Evolutionary conservation across 441 rosid species (phyloP).

Genomic region (Monsonia emarginata): DNA sequence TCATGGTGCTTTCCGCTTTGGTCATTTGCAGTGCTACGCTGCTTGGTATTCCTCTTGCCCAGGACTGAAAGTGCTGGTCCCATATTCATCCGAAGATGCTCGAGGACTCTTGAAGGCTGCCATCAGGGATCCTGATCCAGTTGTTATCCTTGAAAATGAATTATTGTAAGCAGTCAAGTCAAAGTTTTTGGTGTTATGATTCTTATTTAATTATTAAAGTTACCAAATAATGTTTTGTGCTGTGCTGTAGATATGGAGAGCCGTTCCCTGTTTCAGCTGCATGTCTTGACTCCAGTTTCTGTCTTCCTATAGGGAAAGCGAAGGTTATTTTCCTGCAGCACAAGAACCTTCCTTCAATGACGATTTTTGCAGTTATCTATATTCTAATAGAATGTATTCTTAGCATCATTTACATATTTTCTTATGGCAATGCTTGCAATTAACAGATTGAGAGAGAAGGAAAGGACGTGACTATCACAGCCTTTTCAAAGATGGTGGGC

Average conservation of each 20-base stretch:
- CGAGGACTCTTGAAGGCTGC: constrained; percentile 94
- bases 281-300: constrained; percentile 86
- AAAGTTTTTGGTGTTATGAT: not conserved
- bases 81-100: constrained; percentile 86
- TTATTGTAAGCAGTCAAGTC: constrained; percentile 46
- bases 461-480: constrained; percentile 76
- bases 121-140: constrained; percentile 94
- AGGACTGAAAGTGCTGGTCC: constrained; percentile 76
- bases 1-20: not conserved
- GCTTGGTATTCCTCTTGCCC: constrained; percentile 80
- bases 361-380: constrained; percentile 16
- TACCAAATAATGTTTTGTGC: not conserved
- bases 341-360: not conserved
- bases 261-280: constrained; percentile 83
- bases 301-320: constrained; percentile 91
- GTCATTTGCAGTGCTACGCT: constrained; percentile 67
- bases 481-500: constrained; percentile 89
- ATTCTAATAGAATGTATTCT: not conserved
- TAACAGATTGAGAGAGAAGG: constrained; percentile 88
- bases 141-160: constrained; percentile 90
- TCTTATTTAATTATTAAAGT: not conserved
- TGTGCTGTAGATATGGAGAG: constrained; percentile 66
- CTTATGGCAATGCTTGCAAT: not conserved
- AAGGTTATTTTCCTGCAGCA: constrained; percentile 37
- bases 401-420: not conserved